Evolutionary conservation across 306 rosid genomes (phyloP).

Genomic region (Vigna hirtella): DNA sequence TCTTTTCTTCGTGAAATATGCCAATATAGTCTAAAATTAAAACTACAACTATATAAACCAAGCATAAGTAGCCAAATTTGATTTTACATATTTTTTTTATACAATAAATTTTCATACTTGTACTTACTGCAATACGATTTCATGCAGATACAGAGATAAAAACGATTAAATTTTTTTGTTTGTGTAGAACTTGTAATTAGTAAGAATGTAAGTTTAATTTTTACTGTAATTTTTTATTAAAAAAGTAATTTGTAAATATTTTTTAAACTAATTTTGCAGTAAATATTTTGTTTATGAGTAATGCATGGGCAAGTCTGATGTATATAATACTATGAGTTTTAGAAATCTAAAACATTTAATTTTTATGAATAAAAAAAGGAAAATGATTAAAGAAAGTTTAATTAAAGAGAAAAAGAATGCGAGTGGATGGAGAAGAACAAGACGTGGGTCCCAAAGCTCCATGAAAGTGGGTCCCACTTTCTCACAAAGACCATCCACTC

Average conservation of each 20-base stretch:
- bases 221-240: too few relatives aligned
- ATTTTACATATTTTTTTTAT: not conserved
- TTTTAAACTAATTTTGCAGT: too few relatives aligned
- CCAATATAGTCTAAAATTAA: not conserved
- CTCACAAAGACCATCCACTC: constrained; percentile 27
- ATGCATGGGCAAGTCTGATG: too few relatives aligned
- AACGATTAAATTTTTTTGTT: not conserved
- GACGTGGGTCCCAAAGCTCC: constrained; percentile 40
- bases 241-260: too few relatives aligned
- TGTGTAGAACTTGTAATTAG: too few relatives aligned
- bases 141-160: not conserved
- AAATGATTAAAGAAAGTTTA: not conserved
- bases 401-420: not conserved
- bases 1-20: not conserved
- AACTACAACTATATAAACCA: not conserved
- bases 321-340: too few relatives aligned
- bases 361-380: not conserved
- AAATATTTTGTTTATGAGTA: too few relatives aligned
- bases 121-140: too few relatives aligned
- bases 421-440: constrained; percentile 18
- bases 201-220: too few relatives aligned
- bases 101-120: too few relatives aligned
- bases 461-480: constrained; percentile 36
- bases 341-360: not conserved
- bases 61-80: not conserved